Base-by-base conservation (phyloP, 768 basidiomycete genomes). In the Lentinula detonsa region DNA sequence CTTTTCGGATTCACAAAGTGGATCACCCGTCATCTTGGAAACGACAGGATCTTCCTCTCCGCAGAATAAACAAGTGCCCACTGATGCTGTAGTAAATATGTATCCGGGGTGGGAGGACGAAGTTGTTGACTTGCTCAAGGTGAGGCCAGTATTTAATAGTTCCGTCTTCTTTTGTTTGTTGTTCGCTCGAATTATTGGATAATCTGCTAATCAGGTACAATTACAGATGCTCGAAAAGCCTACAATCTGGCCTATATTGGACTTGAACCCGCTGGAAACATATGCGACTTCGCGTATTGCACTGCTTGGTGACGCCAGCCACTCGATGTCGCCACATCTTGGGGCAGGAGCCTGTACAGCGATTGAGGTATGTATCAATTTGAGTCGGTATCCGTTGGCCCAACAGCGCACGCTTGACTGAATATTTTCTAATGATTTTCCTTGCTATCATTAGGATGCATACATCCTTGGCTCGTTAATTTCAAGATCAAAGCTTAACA, bases 21-120 rank as follows among this genome's bases (percentile, higher is more conserved):
- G 66, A 49, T 74, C 71, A 2, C 71, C 70, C 1, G 34, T 21
- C 11, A 73, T 75, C 49, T 65, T 74, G 3, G 74, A 73, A 39
- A 39, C 37, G 13, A 69, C 69, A 8, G 72, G 74, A 78, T 42
- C 39, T 43, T 57, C 55, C n/a, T 42, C 55, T n/a, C 18, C 55
- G 3, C 23, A 28, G 23, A 39, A 42, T 37, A 33, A 53, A 16
- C 15, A 18, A n/a, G 55, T 57, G 3, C 21, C 55, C 5, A n/a
- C 13, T 45, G 35, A 35, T 11, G 39, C 39, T n/a, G n/a, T 80
- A 0, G 43, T 71, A 0, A 53, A 64, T 3, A 45, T 58, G 34
- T 76, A 72, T 61, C 61, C 67, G 2, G 59, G 69, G 37, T 79
- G 77, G 68, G 76, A 80, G 56, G 70, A 74, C 2, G 73, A 75